Base-by-base conservation (phyloP, 1,139 yeast species). In the Debaryomycetaceae sp. region DNA sequence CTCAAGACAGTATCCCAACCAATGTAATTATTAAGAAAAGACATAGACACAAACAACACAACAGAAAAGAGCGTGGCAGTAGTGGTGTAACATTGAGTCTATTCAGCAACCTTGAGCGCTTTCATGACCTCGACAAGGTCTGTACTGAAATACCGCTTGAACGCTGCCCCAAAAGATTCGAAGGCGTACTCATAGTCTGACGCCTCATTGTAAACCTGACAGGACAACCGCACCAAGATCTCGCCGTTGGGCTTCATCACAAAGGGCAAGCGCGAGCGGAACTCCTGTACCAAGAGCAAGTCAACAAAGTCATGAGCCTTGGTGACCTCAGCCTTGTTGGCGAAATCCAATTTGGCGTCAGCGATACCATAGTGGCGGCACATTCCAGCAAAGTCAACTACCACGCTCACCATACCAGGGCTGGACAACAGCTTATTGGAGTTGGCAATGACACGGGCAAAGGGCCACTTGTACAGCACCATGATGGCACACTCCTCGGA, bases 1-100 rank as follows among this genome's bases (percentile, higher is more conserved):
- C 37, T 71, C 64, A 43, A 74, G 95, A 56, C 58, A 67, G 46
- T 83, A 68, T 55, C 82, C 83, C 39, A 74, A 78, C 62, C 89
- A 78, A 57, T 83, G 93, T 61, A 64, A 51, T 10, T 63, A 42
- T 36, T 50, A 43, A 22, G 34, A 15, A 28, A 18, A 4, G 20
- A n/a, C 15, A 24, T 16, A 24, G 10, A 23, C 18, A n/a, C 15
- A 16, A 24, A n/a, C 10, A 6, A 9, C 4, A 15, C 16, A 20
- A 20, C 14, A 12, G n/a, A 15, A 23, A 23, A 23, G 25, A 7
- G 14, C 10, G 10, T 19, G 10, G 21, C 10, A 19, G 10, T 19
- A 10, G 21, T 19, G 10, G 10, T 19, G 21, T 19, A 19, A 19
- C 10, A 19, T 19, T 10, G n/a, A n/a, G n/a, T n/a, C n/a, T n/a